Conservation (phyloP, 2,329 filamentous ascomycete species). For the Septoria petroselini region DNA sequence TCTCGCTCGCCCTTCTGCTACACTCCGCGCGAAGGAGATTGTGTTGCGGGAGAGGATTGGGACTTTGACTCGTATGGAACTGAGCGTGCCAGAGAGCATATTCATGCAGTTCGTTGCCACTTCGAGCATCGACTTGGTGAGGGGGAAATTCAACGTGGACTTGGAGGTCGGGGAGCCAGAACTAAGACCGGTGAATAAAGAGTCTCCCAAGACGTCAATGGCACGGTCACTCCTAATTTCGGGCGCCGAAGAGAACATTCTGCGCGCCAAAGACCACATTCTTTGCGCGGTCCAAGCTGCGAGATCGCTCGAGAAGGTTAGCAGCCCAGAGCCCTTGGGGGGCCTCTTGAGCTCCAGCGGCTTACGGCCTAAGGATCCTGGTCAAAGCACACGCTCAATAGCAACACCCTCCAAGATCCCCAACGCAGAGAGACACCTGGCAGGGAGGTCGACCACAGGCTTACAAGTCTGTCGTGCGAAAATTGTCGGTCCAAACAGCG, state of each 20-base stretch:
- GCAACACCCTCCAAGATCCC: no score
- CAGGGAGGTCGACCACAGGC: not conserved
- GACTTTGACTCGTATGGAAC: not conserved
- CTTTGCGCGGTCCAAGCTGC: no score
- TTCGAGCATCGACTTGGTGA: not conserved
- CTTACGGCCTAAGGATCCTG: no score
- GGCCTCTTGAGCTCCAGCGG: not conserved
- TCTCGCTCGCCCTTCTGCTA: not conserved
- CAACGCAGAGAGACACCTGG: no score
- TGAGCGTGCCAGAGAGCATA: constrained; percentile 12
- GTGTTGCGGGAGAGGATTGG: constrained; percentile 1
- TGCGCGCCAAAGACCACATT: not conserved
- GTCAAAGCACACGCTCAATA: no score
- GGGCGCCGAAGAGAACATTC: not conserved
- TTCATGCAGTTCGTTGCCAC: constrained; percentile 12
- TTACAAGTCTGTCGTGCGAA: not conserved
- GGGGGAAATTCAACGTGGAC: constrained; percentile 1
- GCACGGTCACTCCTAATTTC: constrained; percentile 18
- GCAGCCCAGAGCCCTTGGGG: not conserved
- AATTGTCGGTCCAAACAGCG: not conserved
- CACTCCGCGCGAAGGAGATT: constrained; percentile 3
- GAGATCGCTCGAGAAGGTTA: not conserved
- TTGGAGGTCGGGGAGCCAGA: constrained; percentile 17
- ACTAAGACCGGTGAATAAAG: not conserved
- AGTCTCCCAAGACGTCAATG: not conserved